A percentile compares a stretch with the other conserved stretches of the same genome.
These are phyloP conservation scores for Podila epicladia DNA, from an alignment of 192 early-diverging fungal species.

Conservation along the genomic window DNA sequence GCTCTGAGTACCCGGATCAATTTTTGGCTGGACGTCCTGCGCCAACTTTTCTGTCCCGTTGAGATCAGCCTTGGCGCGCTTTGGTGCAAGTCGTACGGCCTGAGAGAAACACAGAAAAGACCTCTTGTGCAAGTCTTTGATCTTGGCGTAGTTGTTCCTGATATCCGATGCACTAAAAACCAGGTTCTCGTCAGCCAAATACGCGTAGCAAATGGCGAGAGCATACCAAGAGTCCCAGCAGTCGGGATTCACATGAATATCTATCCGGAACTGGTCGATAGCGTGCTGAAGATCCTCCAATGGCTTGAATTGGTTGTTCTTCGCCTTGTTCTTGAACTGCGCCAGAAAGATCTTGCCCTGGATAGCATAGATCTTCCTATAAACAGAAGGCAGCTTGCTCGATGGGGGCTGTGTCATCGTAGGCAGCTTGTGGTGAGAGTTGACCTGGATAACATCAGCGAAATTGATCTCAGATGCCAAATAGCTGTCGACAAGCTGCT, in stretches of 20 bases:
- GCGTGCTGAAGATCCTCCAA: slow-evolving; percentile 66
- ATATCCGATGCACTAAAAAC: slow-evolving; percentile 69
- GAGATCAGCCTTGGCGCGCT: background rate
- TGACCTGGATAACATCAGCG: slow-evolving; percentile 34
- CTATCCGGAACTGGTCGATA: slow-evolving; percentile 59
- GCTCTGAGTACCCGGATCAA: too few relatives aligned
- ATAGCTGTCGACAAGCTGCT: slow-evolving; percentile 49
- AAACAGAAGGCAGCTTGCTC: slow-evolving; percentile 52
- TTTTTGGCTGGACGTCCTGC: background rate
- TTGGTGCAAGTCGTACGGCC: slow-evolving; percentile 41
- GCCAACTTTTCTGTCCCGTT: background rate
- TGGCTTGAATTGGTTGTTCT: slow-evolving; percentile 59
- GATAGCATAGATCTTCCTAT: slow-evolving; percentile 65
- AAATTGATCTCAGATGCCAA: slow-evolving; percentile 50
- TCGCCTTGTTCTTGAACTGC: slow-evolving; percentile 60
- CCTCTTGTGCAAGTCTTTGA: slow-evolving; percentile 69
- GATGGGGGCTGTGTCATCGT: slow-evolving; percentile 44
- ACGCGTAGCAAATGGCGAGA: slow-evolving; percentile 64
- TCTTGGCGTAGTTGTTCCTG: slow-evolving; percentile 53
- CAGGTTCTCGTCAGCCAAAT: slow-evolving; percentile 72
- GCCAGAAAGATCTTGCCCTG: slow-evolving; percentile 62
- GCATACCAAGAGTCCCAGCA: slow-evolving; percentile 73
- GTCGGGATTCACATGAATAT: slow-evolving; percentile 66
- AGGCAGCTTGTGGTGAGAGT: slow-evolving; percentile 14
- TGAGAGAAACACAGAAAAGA: slow-evolving; percentile 74